Evolutionary conservation across 2,329 filamentous ascomycete species (phyloP).

Genomic region (Fusarium sororula): DNA sequence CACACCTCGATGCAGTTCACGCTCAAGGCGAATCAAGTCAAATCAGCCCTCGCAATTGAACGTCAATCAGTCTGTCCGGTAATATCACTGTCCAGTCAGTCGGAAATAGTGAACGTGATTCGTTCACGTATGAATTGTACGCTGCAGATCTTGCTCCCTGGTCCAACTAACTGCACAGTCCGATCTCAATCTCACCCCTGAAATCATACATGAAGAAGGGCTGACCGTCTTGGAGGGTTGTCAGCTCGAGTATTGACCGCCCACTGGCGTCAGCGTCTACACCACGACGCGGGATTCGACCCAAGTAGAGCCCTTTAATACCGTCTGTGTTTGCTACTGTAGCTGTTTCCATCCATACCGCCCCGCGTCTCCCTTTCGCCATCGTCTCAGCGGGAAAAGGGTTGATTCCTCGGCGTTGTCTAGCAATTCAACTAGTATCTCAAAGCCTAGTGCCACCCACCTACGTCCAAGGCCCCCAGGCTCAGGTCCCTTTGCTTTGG

Average conservation of each 20-base stretch:
- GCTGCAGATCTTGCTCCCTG: neutral
- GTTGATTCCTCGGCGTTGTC: conserved; percentile 3
- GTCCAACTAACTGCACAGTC: too few relatives aligned
- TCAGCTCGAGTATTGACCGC: conserved; percentile 24
- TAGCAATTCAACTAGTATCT: conserved; percentile 1
- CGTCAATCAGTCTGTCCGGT: conserved; percentile 15
- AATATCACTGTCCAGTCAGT: conserved; percentile 20
- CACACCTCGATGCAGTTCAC: conserved; percentile 12
- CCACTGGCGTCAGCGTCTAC: conserved; percentile 20
- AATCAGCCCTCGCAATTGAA: conserved; percentile 20
- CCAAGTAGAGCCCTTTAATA: neutral
- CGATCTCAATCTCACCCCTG: conserved; percentile 14
- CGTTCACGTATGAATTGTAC: neutral
- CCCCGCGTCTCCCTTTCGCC: neutral
- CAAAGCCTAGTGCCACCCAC: conserved; percentile 33
- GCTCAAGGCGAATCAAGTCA: neutral
- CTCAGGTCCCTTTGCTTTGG: neutral
- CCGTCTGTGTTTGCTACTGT: neutral
- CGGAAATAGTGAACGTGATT: conserved; percentile 12
- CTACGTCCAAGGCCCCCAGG: neutral
- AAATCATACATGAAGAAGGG: conserved; percentile 7
- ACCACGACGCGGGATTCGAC: conserved; percentile 1
- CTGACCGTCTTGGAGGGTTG: neutral
- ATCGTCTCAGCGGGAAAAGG: neutral
- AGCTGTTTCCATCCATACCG: neutral